phyloP scores from a whole-genome alignment of 2,329 filamentous ascomycete species.

The Fusarium sp. region DNA sequence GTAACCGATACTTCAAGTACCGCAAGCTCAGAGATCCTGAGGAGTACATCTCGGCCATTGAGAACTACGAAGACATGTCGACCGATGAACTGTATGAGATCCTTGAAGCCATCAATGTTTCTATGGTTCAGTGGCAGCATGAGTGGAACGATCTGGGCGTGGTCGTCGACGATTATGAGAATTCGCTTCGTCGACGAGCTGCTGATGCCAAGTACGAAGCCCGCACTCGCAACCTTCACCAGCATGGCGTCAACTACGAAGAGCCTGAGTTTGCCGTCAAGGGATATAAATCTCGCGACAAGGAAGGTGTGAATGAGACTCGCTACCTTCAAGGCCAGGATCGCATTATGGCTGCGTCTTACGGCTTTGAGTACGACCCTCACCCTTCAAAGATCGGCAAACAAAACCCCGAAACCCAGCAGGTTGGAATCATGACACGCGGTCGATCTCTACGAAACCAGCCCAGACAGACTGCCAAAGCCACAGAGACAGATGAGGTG shows the following conservation, averaged over 20 bases:
- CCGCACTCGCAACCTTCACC: constrained; percentile 59
- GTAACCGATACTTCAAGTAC: constrained; percentile 59
- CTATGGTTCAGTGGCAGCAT: constrained; percentile 66
- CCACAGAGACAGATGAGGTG: constrained; percentile 67
- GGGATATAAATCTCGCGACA: constrained; percentile 65
- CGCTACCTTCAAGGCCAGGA: constrained; percentile 68
- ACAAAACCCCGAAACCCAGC: constrained; percentile 71
- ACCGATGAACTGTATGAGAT: constrained; percentile 62
- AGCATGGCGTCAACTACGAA: constrained; percentile 61
- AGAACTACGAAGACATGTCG: constrained; percentile 66
- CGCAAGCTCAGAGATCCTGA: constrained; percentile 66
- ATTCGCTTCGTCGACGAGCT: constrained; percentile 65
- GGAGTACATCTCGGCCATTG: constrained; percentile 64
- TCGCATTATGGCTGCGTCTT: constrained; percentile 70
- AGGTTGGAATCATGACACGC: constrained; percentile 65
- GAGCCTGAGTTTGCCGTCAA: constrained; percentile 69
- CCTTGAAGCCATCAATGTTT: constrained; percentile 61
- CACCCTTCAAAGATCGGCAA: constrained; percentile 70
- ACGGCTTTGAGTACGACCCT: constrained; percentile 73
- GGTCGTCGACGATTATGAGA: constrained; percentile 71
- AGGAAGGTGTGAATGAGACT: constrained; percentile 61
- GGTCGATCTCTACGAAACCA: constrained; percentile 69
- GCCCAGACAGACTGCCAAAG: constrained; percentile 70
- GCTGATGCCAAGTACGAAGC: constrained; percentile 65
- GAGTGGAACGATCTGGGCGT: constrained; percentile 68